These are phyloP conservation scores for Aureobasidium vineae DNA, from an alignment of 2,329 filamentous ascomycete species.

Conservation along the genomic window DNA sequence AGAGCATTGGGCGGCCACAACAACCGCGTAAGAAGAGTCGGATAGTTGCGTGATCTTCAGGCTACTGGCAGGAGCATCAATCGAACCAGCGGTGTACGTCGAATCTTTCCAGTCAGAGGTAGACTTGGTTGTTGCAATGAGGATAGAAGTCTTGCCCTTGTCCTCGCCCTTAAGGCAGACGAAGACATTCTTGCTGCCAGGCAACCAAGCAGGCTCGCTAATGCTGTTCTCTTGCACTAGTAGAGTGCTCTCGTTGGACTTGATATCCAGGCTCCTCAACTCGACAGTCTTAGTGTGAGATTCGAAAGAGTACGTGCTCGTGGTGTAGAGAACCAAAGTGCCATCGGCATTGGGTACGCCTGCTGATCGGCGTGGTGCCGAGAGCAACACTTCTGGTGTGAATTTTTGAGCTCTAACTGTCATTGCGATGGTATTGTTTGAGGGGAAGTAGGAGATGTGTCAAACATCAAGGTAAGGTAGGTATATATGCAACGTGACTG, in stretches of 20 bases:
- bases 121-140: constrained; percentile 34
- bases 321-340: constrained; percentile 63
- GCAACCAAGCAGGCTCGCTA: constrained; percentile 74
- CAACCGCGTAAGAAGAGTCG: constrained; percentile 44
- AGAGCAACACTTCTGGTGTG: constrained; percentile 73
- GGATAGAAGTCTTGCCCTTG: constrained; percentile 42
- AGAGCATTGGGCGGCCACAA: constrained; percentile 61
- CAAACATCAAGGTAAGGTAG: constrained; percentile 22
- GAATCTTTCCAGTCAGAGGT: constrained; percentile 32
- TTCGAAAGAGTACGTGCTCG: constrained; percentile 77
- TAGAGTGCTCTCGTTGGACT: constrained; percentile 62
- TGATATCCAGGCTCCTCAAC: constrained; percentile 68
- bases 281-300: constrained; percentile 67
- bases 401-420: constrained; percentile 68
- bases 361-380: constrained; percentile 68
- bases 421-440: constrained; percentile 51
- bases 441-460: too few relatives aligned
- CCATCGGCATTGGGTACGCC: constrained; percentile 68
- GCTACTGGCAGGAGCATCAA: constrained; percentile 50
- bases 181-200: constrained; percentile 60
- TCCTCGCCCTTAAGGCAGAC: constrained; percentile 52
- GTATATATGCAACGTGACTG: not conserved
- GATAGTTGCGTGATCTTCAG: constrained; percentile 47
- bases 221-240: constrained; percentile 64
- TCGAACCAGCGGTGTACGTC: constrained; percentile 43